Base-by-base conservation (phyloP, 192 early-diverging fungal genomes). In the Rhizophlyctis rosea region DNA sequence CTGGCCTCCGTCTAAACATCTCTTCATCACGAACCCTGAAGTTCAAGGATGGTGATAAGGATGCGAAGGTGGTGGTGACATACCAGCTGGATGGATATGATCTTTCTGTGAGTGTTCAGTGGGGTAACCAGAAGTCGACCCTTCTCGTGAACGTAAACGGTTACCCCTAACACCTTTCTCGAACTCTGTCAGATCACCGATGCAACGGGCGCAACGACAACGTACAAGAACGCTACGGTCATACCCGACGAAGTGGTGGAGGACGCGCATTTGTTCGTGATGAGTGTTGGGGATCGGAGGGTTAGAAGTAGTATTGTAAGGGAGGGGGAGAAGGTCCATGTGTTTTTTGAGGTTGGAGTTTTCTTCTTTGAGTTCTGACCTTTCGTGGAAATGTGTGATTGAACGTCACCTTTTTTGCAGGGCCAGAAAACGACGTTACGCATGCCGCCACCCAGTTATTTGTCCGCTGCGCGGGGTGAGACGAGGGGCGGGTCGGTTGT, bases 301-400 rank as follows among this genome's bases (percentile, higher is more conserved):
- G 78, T 81, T 61, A 74, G 74, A 50, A 80, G 84, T 24, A 84
- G 79, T 49, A 85, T 88, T 0, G 85, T 94, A 23, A 69, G 83
- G 27, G 78, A 81, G 53, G 70, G 78, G 32, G 77, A 85, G 39
- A 77, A 82, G 5, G 70, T 91, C 3, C 70, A 81, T 24, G 77
- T 91, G 23, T 90, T 90, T 79, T 76, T 48, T 32, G 61, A 74
- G 65, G 61, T 61, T 47, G 28, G 36, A 56, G 33, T 32, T 72
- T 2, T 50, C 51, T 44, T 44, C 9, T 44, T 44, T 44, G 39
- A 18, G 18, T 44, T 18, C 39, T 44, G 39, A 13, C 7, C 7
- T 18, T 44, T 44, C 39, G 39, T 7, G 3, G 54, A 2, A 47
- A 71, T 21, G 31, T 30, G 25, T n/a, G 44, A 60, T 36, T 13